Evolutionary conservation across 1,139 yeast species (phyloP), one percentile per base, ranked within the genome.

Genomic region (Eremothecium gossypii): DNA sequence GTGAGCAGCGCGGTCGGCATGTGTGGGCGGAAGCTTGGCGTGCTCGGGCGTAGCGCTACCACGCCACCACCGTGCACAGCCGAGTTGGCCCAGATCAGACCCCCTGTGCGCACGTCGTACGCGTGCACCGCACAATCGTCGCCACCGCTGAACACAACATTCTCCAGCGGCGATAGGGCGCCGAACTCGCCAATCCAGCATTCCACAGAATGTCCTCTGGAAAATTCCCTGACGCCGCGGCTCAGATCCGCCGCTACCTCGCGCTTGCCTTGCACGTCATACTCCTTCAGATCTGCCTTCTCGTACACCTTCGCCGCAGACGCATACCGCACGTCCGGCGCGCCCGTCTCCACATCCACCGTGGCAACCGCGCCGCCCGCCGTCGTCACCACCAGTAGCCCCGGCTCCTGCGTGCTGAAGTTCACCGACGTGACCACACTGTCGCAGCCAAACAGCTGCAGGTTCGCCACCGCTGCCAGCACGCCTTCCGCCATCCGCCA

Each of bases 111-210:
- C 9, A 74, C 44, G 59, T 87, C 97, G 57, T 82, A 89, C 1
- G 93, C 91, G 17, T 79, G 76, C 9, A 91, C 63, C 23, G 70
- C 68, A 6, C 83, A 73, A 62, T 91, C 97, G 60, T 91, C 98
- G 10, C 97, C 97, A 2, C 97, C 98, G 1, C 95, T 78, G 54
- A 79, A 83, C 0, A 86, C 70, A 0, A 83, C 79, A 46, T 77
- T 66, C 8, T 68, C 58, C 23, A 81, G 57, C 6, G 73, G 73
- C 3, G 75, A 74, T 9, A 68, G 52, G 42, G 72, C 72, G 1
- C 91, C 91, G 66, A 81, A 83, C 1, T 77, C 74, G 3, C 86
- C 85, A 4, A 84, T 84, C 98, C 98, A 89, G 45, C 95, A 86
- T 62, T 89, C 96, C 30, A 86, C 63, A 2, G 72, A 70, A 58